Conservation (phyloP, 164 flowering plant species). For the Hamamelis virginiana region DNA sequence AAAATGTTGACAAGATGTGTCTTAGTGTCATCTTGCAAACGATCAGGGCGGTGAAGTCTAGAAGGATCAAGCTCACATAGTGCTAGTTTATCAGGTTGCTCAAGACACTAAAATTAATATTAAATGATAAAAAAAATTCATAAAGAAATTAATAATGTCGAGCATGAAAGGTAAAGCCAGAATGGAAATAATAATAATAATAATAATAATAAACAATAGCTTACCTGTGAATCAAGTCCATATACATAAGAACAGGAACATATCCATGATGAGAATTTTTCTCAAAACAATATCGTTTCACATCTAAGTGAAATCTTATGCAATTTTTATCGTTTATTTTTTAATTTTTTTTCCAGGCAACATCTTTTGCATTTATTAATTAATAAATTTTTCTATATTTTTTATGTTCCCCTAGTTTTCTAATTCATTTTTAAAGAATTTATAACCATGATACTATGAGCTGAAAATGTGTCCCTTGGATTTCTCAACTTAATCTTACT, state of each 20-base stretch:
- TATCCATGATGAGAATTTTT: background rate
- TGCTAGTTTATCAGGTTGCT: conserved; percentile 68
- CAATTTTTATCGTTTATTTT: background rate
- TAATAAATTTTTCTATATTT: too few species aligned
- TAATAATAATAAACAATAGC: too few species aligned
- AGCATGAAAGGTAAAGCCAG: background rate
- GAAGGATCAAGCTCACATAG: conserved; percentile 81
- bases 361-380: background rate
- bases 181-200: conserved; percentile 1
- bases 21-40: conserved; percentile 66
- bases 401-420: too few species aligned
- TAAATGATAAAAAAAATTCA: conserved; percentile 6
- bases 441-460: background rate
- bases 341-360: background rate
- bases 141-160: background rate
- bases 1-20: conserved; percentile 60
- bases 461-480: background rate
- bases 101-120: conserved; percentile 53
- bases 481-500: too few species aligned
- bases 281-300: background rate
- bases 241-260: conserved; percentile 15
- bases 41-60: conserved; percentile 70
- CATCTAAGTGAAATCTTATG: background rate
- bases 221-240: conserved; percentile 71
- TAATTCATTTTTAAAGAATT: too few species aligned